phyloP scores from a whole-genome alignment of 352 stramenopile species.

The Pythium insidiosum region DNA sequence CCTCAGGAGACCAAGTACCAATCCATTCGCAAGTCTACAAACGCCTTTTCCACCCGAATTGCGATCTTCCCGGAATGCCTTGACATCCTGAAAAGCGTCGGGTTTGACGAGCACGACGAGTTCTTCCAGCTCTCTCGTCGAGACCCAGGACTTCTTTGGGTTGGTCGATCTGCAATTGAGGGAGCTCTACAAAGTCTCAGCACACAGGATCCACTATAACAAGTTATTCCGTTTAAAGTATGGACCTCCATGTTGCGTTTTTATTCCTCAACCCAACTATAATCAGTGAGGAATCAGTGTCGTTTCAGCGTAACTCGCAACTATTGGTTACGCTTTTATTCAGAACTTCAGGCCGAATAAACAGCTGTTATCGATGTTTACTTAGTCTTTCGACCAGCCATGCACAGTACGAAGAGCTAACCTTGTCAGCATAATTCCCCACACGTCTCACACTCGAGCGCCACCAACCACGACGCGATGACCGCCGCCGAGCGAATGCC shows the following conservation, averaged over 20 bases:
- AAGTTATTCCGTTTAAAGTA: background rate
- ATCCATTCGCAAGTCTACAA: conserved; percentile 60
- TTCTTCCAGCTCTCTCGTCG: conserved; percentile 41
- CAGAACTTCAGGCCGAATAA: too few relatives aligned
- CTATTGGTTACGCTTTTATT: background rate
- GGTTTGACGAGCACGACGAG: conserved; percentile 61
- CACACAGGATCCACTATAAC: too few relatives aligned
- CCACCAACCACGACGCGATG: background rate
- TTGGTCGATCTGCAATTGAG: conserved; percentile 55
- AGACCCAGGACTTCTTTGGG: conserved; percentile 61
- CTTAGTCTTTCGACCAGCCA: too few relatives aligned
- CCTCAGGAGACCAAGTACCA: conserved; percentile 48
- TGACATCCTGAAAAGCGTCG: conserved; percentile 49
- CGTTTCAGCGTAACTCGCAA: background rate
- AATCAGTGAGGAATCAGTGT: too few relatives aligned
- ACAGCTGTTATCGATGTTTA: too few relatives aligned
- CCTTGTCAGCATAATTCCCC: too few relatives aligned
- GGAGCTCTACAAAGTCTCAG: too few relatives aligned
- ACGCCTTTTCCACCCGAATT: conserved; percentile 41
- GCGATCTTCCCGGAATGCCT: conserved; percentile 44
- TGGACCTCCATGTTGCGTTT: too few relatives aligned
- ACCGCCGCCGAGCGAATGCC: background rate
- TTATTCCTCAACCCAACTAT: too few relatives aligned
- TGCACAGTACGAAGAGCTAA: too few relatives aligned
- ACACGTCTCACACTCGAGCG: too few relatives aligned